A percentile compares a stretch with the other conserved stretches of the same genome.
Conservation (phyloP, 2,329 filamentous ascomycete genomes). For the Clonostachys sp. region DNA sequence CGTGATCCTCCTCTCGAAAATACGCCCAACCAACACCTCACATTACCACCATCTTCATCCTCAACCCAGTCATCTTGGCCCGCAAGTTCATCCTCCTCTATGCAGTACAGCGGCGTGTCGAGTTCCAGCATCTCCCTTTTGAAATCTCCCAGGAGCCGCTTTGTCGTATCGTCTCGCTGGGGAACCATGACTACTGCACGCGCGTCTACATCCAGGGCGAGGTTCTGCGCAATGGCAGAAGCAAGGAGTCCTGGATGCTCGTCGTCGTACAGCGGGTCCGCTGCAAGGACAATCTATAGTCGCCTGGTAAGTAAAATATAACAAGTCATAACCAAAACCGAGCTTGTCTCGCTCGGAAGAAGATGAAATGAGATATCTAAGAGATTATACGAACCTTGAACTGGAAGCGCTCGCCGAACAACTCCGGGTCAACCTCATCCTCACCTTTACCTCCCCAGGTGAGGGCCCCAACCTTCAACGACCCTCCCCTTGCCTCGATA, state of each 20-base stretch:
- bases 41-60: slow-evolving; percentile 38
- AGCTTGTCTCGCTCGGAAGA: background rate
- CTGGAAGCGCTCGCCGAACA: slow-evolving; percentile 38
- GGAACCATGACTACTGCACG: slow-evolving; percentile 79
- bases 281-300: slow-evolving; percentile 67
- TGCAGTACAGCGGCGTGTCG: slow-evolving; percentile 37
- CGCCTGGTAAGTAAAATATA: background rate
- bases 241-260: slow-evolving; percentile 74
- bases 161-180: slow-evolving; percentile 64
- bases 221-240: slow-evolving; percentile 63
- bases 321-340: background rate
- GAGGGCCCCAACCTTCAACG: slow-evolving; percentile 58
- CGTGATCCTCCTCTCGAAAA: slow-evolving; percentile 33
- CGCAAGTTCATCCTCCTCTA: slow-evolving; percentile 58
- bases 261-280: slow-evolving; percentile 84
- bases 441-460: slow-evolving; percentile 62
- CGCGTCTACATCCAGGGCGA: slow-evolving; percentile 51
- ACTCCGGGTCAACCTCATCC: slow-evolving; percentile 33
- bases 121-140: slow-evolving; percentile 52
- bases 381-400: slow-evolving; percentile 37
- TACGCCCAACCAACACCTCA: slow-evolving; percentile 68
- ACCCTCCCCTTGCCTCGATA: slow-evolving; percentile 50
- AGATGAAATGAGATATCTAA: background rate
- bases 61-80: slow-evolving; percentile 72
- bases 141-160: slow-evolving; percentile 59